Evolutionary conservation across 371 early-diverging fungal genomes (phyloP).

Genomic region (Dinochytrium kinnereticum): DNA sequence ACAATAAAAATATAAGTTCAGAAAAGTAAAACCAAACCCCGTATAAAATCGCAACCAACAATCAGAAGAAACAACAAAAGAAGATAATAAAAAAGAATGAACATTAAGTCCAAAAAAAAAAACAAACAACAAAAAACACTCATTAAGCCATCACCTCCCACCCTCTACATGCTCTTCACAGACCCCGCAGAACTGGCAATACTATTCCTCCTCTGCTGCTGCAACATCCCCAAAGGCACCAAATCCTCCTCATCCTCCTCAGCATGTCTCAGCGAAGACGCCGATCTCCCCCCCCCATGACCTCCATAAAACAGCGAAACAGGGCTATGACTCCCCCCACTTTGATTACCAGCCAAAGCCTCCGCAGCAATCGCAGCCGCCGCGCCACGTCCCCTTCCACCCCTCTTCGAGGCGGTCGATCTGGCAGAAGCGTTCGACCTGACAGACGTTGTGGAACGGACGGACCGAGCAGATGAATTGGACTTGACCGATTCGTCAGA

Average conservation of each 20-base stretch:
- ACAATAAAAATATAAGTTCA: neutral
- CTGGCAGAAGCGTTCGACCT: neutral
- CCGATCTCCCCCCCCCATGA: constrained; percentile 1
- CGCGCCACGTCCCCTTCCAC: constrained; percentile 16
- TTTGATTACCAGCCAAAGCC: neutral
- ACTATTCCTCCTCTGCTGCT: constrained; percentile 11
- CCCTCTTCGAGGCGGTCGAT: constrained; percentile 1
- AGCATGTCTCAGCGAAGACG: neutral
- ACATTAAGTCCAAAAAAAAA: neutral
- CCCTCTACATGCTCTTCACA: neutral
- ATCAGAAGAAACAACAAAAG: too few species aligned
- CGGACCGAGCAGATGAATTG: neutral
- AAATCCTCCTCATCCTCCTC: constrained; percentile 24
- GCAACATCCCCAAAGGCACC: constrained; percentile 29
- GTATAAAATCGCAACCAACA: neutral
- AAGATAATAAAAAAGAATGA: constrained; percentile 3
- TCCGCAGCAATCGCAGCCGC: constrained; percentile 7
- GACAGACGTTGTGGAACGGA: neutral
- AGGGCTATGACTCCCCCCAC: neutral
- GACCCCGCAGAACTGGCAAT: neutral
- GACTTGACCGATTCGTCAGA: constrained; percentile 2
- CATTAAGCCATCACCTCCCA: too few species aligned
- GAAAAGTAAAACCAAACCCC: too few species aligned
- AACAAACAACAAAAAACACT: neutral
- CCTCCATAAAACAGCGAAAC: constrained; percentile 8